These are phyloP conservation scores for Lithocarpus polystachyus DNA, from an alignment of 306 rosid genomes.

Conservation along the genomic window DNA sequence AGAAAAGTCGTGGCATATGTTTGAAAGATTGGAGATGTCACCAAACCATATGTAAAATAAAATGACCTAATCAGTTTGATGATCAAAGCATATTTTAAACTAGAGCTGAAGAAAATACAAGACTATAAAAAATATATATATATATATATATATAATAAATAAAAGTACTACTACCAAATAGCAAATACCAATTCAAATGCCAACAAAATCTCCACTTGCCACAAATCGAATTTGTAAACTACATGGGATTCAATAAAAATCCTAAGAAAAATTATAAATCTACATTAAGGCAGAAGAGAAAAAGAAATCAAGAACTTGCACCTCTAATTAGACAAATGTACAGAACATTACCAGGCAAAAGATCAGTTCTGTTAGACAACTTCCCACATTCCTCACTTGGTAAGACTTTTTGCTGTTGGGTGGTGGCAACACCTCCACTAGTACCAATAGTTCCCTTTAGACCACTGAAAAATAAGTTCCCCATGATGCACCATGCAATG, in stretches of 20 bases:
- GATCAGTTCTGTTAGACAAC: conserved; percentile 20
- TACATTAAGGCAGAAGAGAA: background rate
- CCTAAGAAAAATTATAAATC: background rate
- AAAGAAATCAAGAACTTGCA: background rate
- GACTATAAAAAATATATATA: too few relatives aligned
- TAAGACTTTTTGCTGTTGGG: conserved; percentile 18
- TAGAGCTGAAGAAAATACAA: background rate
- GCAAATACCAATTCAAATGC: background rate
- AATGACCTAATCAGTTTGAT: background rate
- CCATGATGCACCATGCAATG: conserved; percentile 17
- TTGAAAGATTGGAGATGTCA: background rate
- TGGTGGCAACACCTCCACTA: conserved; percentile 8
- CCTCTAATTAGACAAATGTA: background rate
- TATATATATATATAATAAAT: too few relatives aligned
- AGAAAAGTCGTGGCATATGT: background rate
- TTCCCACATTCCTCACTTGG: conserved; percentile 30
- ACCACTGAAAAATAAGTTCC: conserved; percentile 21
- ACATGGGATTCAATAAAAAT: background rate
- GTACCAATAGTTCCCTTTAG: conserved; percentile 27
- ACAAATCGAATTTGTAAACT: background rate
- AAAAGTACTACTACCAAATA: too few relatives aligned
- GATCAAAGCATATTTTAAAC: background rate
- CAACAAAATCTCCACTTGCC: background rate
- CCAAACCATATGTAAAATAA: background rate
- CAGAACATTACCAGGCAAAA: conserved; percentile 14